Evolutionary conservation across 495 filamentous ascomycete genomes (phyloP).

Genomic region (Podospora fimiseda): DNA sequence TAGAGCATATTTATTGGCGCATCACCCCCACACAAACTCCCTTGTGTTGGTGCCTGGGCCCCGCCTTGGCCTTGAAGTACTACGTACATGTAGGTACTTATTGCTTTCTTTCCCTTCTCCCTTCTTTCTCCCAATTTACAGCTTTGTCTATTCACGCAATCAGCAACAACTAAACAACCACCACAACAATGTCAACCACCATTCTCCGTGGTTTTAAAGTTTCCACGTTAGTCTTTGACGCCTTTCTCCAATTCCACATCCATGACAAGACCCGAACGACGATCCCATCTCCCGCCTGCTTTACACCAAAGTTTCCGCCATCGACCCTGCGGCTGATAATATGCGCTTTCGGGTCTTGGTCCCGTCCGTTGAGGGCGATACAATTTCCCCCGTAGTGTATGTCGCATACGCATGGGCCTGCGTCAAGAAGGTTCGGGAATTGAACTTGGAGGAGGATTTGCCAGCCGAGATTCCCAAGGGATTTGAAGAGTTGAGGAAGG

Average conservation of each 20-base stretch:
- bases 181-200: too few relatives aligned
- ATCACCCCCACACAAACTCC: too few relatives aligned
- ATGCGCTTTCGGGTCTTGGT: background rate
- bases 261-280: background rate
- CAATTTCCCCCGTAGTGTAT: background rate
- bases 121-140: too few relatives aligned
- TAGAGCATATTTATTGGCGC: too few relatives aligned
- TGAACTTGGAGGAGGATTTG: background rate
- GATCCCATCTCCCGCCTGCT: background rate
- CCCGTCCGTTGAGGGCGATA: background rate
- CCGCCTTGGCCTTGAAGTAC: too few relatives aligned
- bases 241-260: background rate
- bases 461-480: background rate
- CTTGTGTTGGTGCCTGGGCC: too few relatives aligned
- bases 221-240: background rate
- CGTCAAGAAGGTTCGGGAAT: background rate
- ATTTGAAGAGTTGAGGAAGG: background rate
- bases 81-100: too few relatives aligned
- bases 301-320: background rate
- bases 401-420: background rate
- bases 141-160: too few relatives aligned
- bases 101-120: too few relatives aligned
- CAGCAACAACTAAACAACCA: too few relatives aligned
- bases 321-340: background rate
- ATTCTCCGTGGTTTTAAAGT: background rate